Percentiles rank a stretch among this genome's conserved stretches.
Conservation (phyloP, 768 basidiomycete species). For the Russula compacta region DNA sequence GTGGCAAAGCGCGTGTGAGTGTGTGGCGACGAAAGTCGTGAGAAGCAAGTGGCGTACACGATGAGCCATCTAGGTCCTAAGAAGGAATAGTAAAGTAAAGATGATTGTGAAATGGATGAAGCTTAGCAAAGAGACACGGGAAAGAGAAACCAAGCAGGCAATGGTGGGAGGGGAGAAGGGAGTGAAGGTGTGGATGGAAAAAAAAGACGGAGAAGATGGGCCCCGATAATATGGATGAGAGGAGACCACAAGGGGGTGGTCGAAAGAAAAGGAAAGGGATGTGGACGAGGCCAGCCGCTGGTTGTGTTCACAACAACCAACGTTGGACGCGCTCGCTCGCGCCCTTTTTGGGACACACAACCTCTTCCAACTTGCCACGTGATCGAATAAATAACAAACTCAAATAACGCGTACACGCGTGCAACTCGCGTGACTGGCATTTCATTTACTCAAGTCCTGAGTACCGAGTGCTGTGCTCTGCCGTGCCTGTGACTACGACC, state of each 20-base stretch:
- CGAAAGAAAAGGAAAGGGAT: constrained; percentile 1
- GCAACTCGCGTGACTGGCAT: constrained; percentile 8
- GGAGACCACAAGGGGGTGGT: constrained; percentile 8
- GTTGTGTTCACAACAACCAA: constrained; percentile 15
- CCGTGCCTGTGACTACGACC: not conserved
- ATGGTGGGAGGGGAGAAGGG: not conserved
- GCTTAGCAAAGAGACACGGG: constrained; percentile 7
- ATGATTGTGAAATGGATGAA: constrained; percentile 8
- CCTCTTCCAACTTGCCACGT: constrained; percentile 16
- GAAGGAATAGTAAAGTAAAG: constrained; percentile 12
- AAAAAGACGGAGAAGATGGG: not conserved
- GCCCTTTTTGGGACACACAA: constrained; percentile 7
- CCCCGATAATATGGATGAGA: constrained; percentile 11
- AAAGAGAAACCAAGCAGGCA: constrained; percentile 14
- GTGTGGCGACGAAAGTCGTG: constrained; percentile 10
- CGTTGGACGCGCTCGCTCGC: not conserved
- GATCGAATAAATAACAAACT: constrained; percentile 12
- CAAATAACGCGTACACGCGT: constrained; percentile 21
- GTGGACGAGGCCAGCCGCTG: constrained; percentile 20
- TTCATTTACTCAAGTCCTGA: not conserved
- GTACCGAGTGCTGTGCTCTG: not conserved
- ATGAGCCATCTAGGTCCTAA: constrained; percentile 19
- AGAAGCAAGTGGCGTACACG: constrained; percentile 12
- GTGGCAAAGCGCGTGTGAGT: constrained; percentile 6
- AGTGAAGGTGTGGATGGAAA: not conserved